Evolutionary conservation across 345 rosid species (phyloP), one percentile per base, ranked within the genome.

Genomic region (Salix koriyanagi): DNA sequence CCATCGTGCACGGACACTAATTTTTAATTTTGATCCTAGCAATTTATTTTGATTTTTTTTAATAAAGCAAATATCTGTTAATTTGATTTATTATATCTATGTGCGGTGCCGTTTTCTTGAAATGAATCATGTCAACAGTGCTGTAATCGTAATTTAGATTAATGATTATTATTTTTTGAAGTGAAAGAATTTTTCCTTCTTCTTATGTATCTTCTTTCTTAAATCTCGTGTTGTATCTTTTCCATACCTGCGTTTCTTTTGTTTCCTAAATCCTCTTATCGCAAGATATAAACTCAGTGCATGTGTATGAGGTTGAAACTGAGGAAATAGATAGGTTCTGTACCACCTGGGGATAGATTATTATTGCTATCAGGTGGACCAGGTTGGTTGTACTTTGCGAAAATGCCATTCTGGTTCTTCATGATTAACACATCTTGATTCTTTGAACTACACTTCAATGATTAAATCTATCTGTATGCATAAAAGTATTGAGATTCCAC

Each of bases 351-450:
- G 73, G 60, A 56, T 60, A 61, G 75, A 82, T 82, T 66, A 76
- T 80, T 80, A 14, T 50, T 56, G 76, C 78, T 67, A 74, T 74
- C 76, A 19, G 34, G 87, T 80, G 86, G 87, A 82, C 89, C 89
- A 41, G 74, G 67, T 23, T 21, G 50, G 67, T 69, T 75, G 75
- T 78, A 75, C 74, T 71, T 85, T 70, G 84, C 25, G 81, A 75
- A 70, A 80, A 65, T 81, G 78, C 75, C 75, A 72, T 79, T 71
- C 75, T 77, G 70, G 79, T 76, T 77, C 44, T 71, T 81, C 79
- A 80, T 83, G 69, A 80, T 82, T 71, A 79, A 65, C 67, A 48
- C 71, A 71, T 74, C 69, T 66, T 72, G 80, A 80, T 83, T 83
- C 84, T 81, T 79, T 79, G 84, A 80, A 81, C 83, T 76, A 50